A percentile compares a stretch with the other conserved stretches of the same genome.
Evolutionary conservation across 139 green algal species (phyloP).

Genomic region (Dunaliella sp.): DNA sequence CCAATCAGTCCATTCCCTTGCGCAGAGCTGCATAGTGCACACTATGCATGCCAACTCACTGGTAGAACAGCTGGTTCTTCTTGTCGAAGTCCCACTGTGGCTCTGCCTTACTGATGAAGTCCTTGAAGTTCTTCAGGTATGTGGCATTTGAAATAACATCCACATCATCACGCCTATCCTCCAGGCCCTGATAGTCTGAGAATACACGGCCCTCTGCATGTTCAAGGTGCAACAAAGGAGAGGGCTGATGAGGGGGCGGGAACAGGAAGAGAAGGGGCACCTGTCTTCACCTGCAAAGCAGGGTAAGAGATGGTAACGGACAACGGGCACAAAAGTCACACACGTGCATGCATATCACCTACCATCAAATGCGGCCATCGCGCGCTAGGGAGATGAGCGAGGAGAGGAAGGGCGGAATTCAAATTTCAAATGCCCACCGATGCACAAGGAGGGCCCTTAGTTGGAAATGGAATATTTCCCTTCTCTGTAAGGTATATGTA

Average conservation of each 20-base stretch:
- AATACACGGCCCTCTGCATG: constrained; percentile 40
- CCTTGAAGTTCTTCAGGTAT: constrained; percentile 33
- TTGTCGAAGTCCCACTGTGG: constrained; percentile 5
- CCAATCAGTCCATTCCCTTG: too few species aligned
- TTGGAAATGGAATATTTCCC: background rate
- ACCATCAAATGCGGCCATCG: background rate
- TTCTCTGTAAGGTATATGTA: background rate
- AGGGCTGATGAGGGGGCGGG: background rate
- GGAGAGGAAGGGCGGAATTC: background rate
- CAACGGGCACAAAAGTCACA: background rate
- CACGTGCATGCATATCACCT: background rate
- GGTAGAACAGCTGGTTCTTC: constrained; percentile 22
- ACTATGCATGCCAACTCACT: too few species aligned
- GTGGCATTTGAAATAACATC: constrained; percentile 15
- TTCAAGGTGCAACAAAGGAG: background rate
- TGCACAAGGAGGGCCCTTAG: background rate
- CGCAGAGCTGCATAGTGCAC: too few species aligned
- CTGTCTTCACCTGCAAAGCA: too few species aligned
- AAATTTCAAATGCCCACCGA: background rate
- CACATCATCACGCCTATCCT: constrained; percentile 6
- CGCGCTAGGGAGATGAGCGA: background rate
- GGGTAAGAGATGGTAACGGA: background rate
- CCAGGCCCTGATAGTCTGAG: constrained; percentile 34
- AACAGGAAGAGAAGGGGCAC: background rate
- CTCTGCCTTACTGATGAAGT: constrained; percentile 41